A percentile compares a stretch with the other conserved stretches of the same genome.
Conservation (phyloP, 1,284 basidiomycete genomes). For the Trichosporon asahii region DNA sequence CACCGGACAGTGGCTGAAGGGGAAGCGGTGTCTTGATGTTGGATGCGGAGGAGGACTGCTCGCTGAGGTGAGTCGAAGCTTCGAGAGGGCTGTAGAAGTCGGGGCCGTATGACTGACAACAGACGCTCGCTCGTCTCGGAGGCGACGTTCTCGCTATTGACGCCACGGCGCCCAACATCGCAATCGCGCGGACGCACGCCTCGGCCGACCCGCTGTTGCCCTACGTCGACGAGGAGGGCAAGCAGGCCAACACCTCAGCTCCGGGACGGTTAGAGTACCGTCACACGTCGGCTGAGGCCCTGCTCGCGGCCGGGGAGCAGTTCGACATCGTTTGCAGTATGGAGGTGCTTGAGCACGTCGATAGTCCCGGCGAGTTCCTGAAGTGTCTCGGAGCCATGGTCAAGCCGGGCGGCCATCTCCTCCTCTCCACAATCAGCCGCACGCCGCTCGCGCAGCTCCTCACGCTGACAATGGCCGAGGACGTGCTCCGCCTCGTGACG, state of each 20-base stretch:
- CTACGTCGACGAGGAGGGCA: conserved; percentile 80
- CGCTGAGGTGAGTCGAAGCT: conserved; percentile 66
- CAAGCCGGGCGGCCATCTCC: conserved; percentile 90
- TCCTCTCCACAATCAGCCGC: conserved; percentile 93
- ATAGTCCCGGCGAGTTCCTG: conserved; percentile 82
- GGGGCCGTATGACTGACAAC: conserved; percentile 6
- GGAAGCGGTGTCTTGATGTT: conserved; percentile 72
- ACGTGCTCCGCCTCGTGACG: conserved; percentile 74
- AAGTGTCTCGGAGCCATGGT: conserved; percentile 74
- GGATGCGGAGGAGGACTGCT: conserved; percentile 95
- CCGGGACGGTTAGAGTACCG: conserved; percentile 62
- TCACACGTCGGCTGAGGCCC: conserved; percentile 74
- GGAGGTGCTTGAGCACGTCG: conserved; percentile 98
- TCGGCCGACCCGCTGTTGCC: conserved; percentile 66
- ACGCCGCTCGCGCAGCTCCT: conserved; percentile 85
- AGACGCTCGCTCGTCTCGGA: conserved; percentile 85
- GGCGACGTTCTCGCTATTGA: conserved; percentile 85
- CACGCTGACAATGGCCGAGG: conserved; percentile 87
- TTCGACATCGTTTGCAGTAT: conserved; percentile 95
- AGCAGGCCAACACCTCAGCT: conserved; percentile 80
- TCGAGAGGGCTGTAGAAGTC: too few species aligned
- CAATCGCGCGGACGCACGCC: conserved; percentile 80
- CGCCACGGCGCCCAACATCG: conserved; percentile 81
- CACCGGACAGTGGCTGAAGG: conserved; percentile 56
- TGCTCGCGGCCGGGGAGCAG: conserved; percentile 57